Evolutionary conservation across 768 basidiomycete species (phyloP), one percentile per base, ranked within the genome.

Genomic region (Xerocomus brunneocitrinus): DNA sequence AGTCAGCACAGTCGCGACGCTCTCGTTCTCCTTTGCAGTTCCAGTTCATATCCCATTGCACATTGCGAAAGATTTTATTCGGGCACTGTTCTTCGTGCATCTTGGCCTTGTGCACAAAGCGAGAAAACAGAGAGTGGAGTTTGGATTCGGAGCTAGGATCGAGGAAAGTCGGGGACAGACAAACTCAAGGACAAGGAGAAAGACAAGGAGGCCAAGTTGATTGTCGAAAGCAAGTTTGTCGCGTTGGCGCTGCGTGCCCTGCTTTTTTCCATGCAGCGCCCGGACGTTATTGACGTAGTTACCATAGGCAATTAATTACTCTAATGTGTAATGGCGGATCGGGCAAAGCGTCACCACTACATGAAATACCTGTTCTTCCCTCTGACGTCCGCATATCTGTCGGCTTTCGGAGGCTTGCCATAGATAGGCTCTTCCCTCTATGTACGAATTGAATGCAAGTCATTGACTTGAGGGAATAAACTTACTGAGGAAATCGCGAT

Each of bases 401-500:
- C 68, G 14, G 60, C 60, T 50, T 66, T 71, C 8, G 66, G 68
- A 44, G 58, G 62, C 24, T 43, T 64, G 7, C 68, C 66, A 46
- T 63, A 70, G 38, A 57, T 47, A 24, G 58, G 53, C 28, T 71
- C 68, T 5, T 49, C 52, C 19, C 10, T 50, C 39, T 60, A 70
- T 69, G 51, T 47, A 38, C 19, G 24, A 32, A 19, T 27, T 49
- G 27, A 47, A 32, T 2, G 10, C 25, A 7, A 5, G 5, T 22
- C n/a, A 46, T 41, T 5, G 16, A 40, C 7, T 12, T 4, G 2
- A 30, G 5, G 25, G 13, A 5, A 3, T 19, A 13, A 35, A 82
- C 89, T 72, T 64, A 88, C 91, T 76, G 55, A 92, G 71, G 34
- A 85, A 71, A 57, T 83, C 77, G 55, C 63, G 62, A 71, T 92